Evolutionary conservation across 164 flowering plant genomes (phyloP).

Genomic region (Nelumbo lutea): DNA sequence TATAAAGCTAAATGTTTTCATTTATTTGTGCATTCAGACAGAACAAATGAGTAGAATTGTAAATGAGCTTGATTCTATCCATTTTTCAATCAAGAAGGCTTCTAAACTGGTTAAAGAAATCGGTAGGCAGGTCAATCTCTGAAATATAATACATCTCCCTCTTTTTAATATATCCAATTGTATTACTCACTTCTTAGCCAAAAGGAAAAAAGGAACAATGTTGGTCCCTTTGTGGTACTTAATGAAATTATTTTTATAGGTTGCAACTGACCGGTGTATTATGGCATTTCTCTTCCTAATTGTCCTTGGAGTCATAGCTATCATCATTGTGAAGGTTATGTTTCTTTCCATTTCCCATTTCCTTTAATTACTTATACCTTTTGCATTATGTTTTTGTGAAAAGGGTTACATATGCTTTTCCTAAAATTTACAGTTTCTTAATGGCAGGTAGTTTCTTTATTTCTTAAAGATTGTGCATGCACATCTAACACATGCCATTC

Average conservation of each 20-base stretch:
- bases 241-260: slow-evolving; percentile 31
- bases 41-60: slow-evolving; percentile 97
- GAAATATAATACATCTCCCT: neutral
- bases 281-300: slow-evolving; percentile 78
- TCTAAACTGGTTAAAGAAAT: slow-evolving; percentile 53
- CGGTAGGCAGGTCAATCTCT: slow-evolving; percentile 33
- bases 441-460: too few relatives aligned
- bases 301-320: slow-evolving; percentile 75
- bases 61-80: slow-evolving; percentile 91
- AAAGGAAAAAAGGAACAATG: neutral
- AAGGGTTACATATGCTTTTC: too few relatives aligned
- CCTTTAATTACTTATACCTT: too few relatives aligned
- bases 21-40: slow-evolving; percentile 44
- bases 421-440: too few relatives aligned
- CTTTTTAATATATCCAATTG: neutral
- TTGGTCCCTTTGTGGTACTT: neutral
- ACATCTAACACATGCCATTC: too few relatives aligned
- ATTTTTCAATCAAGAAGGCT: slow-evolving; percentile 90
- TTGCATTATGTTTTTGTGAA: too few relatives aligned
- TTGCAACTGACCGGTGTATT: slow-evolving; percentile 90
- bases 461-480: too few relatives aligned
- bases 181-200: neutral
- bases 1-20: neutral
- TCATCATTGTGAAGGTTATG: slow-evolving; percentile 68
- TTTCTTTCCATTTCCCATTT: too few relatives aligned